Base-by-base conservation (phyloP, 495 filamentous ascomycete species). In the Jackrogersella multiformis region DNA sequence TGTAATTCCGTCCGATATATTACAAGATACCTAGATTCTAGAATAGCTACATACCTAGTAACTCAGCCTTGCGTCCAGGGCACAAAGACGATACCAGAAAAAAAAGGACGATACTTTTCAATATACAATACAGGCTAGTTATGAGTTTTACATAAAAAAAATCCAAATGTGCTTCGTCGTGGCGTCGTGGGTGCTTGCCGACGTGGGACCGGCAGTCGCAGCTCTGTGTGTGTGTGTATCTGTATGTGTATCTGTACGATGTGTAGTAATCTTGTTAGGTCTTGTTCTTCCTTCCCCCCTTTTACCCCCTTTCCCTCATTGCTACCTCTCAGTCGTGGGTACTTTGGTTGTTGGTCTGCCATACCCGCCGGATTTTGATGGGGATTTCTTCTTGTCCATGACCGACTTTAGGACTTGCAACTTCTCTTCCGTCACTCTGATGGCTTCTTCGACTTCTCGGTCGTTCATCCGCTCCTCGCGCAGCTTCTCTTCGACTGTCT, bases 341-440 rank as follows among this genome's bases (percentile, higher is more conserved):
- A 61, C 38, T 30, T 68, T 65, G 2, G 52, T 61, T 30, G 45
- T 64, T 20, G 52, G 61, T 18, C 35, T 55, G 24, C 38, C 58
- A 32, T 49, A 42, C 15, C 23, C 59, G 38, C 60, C 8, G 2
- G 68, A 70, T 52, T 69, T 72, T 5, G 45, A 13, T 18, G 61
- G 66, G 15, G 58, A 59, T 74, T 82, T 85, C 66, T 82, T 87
- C 71, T 83, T 82, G 41, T 82, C 85, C 59, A 97, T 79, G 44
- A 91, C 88, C 39, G 80, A 81, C 74, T 94, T 94, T 48, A 98
- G 78, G 2, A 87, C 84, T 53, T 87, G 84, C 55, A 98, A 79
- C 56, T 89, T 86, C 78, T 95, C 90, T 75, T 97, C 91, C 23
- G 94, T 96, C 12, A 94, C 87, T 30, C 82, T 80, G 45, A 98